Base-by-base conservation (phyloP, 371 early-diverging fungal genomes). In the Apophysomyces ossiformis region DNA sequence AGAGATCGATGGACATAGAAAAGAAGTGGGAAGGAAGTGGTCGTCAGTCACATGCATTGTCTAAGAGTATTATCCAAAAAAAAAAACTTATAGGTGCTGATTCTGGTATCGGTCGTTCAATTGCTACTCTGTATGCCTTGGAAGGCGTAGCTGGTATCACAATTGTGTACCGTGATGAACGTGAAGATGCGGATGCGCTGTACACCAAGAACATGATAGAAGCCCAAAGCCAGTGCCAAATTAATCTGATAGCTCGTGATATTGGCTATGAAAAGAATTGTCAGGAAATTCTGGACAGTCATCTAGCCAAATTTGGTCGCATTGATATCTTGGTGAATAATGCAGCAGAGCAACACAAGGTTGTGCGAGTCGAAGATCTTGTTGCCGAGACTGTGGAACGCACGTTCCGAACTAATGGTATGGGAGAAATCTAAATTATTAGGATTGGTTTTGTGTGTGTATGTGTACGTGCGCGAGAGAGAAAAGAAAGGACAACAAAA, bases 291-390 rank as follows among this genome's bases (percentile, higher is more conserved):
- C 56, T 83, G 7, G 71, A 83, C 47, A 43, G 75, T 37, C 81
- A 81, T 45, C 54, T 83, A 57, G 64, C 69, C 1, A 56, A 64
- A 9, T 85, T 83, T 81, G 87, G 85, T 37, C 73, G 75, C 15
- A 69, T 89, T 64, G 86, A 88, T 65, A 80, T 86, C 57, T 68
- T 88, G 13, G 85, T 89, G 56, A 89, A 88, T 68, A 89, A 89
- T 63, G 88, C 89, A 54, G 85, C 87, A 21, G 86, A 85, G 57
- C 85, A 87, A 57, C 79, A 79, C 68, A 80, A 79, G 69, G 78
- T 78, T 0, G 56, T 67, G 18, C 71, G 66, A 38, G 72, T 77
- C 4, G 79, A 80, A 56, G 79, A 81, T 37, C 63, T 83, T 15
- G 72, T 69, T 18, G 71, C 71, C 18, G 70, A 67, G 18, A 75